A percentile compares a stretch with the other conserved stretches of the same genome.
phyloP scores from a whole-genome alignment of 352 stramenopile genomes.

The Phytopythium vexans region DNA sequence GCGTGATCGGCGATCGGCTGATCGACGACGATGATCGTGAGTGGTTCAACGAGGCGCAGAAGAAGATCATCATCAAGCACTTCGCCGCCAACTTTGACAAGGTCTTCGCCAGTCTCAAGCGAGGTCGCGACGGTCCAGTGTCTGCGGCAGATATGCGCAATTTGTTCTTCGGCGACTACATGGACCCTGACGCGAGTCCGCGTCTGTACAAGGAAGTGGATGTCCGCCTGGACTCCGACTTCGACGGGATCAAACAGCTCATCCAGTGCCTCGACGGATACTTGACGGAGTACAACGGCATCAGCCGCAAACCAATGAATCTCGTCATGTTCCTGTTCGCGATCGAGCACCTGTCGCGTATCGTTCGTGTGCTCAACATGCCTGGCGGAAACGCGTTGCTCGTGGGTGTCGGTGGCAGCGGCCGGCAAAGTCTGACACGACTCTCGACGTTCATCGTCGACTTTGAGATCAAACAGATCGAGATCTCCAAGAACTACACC shows the following conservation, averaged over 20 bases:
- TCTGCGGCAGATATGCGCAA: conserved; percentile 81
- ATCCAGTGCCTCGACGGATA: conserved; percentile 89
- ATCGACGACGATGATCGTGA: conserved; percentile 90
- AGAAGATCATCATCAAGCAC: conserved; percentile 87
- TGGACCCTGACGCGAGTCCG: conserved; percentile 70
- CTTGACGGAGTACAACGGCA: conserved; percentile 90
- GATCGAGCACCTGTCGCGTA: conserved; percentile 92
- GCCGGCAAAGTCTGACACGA: conserved; percentile 89
- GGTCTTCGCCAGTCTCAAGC: conserved; percentile 79
- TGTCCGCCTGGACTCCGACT: conserved; percentile 55
- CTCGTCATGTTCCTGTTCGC: conserved; percentile 96
- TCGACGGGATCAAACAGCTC: conserved; percentile 77
- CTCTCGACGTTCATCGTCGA: conserved; percentile 93
- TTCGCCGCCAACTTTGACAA: conserved; percentile 89
- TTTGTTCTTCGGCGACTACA: conserved; percentile 93
- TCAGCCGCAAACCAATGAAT: conserved; percentile 94
- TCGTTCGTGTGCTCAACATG: conserved; percentile 93
- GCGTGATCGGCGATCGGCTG: conserved; percentile 94
- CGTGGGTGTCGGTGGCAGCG: conserved; percentile 92
- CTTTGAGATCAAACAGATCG: conserved; percentile 92
- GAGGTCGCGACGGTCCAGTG: conserved; percentile 66
- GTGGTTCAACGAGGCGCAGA: conserved; percentile 90
- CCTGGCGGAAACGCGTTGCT: conserved; percentile 91
- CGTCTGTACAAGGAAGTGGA: conserved; percentile 82
- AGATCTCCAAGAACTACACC: conserved; percentile 95